These are phyloP conservation scores for Colletotrichum tamarilloi DNA, from an alignment of 2,329 filamentous ascomycete genomes.

Conservation along the genomic window DNA sequence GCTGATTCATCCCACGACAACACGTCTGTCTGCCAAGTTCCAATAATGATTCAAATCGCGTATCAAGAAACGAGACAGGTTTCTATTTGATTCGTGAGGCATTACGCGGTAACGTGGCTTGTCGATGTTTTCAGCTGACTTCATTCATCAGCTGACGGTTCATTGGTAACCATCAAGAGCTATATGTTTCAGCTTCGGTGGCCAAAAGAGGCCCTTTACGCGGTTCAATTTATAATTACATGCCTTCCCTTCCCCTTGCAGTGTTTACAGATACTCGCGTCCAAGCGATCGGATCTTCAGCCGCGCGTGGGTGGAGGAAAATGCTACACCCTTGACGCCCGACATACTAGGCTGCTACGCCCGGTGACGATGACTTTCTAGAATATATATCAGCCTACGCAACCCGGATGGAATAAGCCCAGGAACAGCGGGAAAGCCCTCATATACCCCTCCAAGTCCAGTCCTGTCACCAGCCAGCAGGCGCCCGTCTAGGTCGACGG, in stretches of 20 bases:
- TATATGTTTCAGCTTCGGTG: background rate
- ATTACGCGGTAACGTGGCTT: background rate
- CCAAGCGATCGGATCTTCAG: background rate
- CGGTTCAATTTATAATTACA: background rate
- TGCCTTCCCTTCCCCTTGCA: background rate
- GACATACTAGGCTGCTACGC: background rate
- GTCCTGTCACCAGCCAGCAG: no score
- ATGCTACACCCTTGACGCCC: background rate
- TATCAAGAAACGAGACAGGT: background rate
- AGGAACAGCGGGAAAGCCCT: background rate
- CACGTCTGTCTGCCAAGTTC: background rate
- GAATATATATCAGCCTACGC: background rate
- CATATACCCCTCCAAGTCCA: no score
- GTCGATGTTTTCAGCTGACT: background rate
- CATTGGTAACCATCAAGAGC: background rate
- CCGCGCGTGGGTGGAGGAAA: background rate
- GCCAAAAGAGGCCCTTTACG: background rate
- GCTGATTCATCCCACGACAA: background rate
- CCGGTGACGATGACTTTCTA: background rate
- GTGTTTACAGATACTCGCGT: background rate
- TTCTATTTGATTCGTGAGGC: background rate
- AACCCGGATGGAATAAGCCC: background rate
- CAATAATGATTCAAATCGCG: background rate
- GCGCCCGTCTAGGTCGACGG: no score
- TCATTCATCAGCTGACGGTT: background rate